Conservation (phyloP, 139 green algal genomes). For the Picocystis salinarum region DNA sequence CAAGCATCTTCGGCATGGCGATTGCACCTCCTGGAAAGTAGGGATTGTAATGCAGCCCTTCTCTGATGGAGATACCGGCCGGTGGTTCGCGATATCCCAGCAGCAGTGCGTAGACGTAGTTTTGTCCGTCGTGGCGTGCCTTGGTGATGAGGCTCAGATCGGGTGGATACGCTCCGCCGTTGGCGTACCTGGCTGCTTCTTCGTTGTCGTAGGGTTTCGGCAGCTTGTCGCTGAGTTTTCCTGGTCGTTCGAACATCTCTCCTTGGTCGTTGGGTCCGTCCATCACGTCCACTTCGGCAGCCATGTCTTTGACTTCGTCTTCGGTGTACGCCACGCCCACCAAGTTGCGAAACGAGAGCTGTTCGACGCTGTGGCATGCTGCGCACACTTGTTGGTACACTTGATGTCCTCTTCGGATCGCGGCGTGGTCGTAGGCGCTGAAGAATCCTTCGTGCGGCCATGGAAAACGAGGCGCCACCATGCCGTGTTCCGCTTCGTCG, state of each 20-base stretch:
- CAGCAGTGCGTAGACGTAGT: slow-evolving; percentile 96
- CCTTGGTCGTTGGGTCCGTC: slow-evolving; percentile 97
- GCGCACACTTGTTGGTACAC: slow-evolving; percentile 77
- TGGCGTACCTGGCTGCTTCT: slow-evolving; percentile 74
- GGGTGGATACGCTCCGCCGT: slow-evolving; percentile 95
- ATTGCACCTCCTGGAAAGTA: slow-evolving; percentile 98
- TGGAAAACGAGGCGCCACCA: slow-evolving; percentile 60
- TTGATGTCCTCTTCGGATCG: slow-evolving; percentile 83
- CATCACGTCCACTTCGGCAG: slow-evolving; percentile 48
- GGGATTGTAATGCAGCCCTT: slow-evolving; percentile 98
- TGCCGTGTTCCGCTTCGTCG: slow-evolving; percentile 80
- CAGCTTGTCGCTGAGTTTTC: slow-evolving; percentile 71
- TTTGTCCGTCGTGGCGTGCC: slow-evolving; percentile 85
- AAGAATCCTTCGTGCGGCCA: slow-evolving; percentile 85
- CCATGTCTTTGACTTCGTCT: slow-evolving; percentile 89
- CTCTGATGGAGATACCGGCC: slow-evolving; percentile 66
- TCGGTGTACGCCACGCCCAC: slow-evolving; percentile 93
- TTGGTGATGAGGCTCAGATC: slow-evolving; percentile 93
- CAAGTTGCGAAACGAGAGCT: slow-evolving; percentile 85
- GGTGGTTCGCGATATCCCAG: slow-evolving; percentile 92
- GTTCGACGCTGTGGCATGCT: slow-evolving; percentile 83
- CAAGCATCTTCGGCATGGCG: slow-evolving; percentile 98
- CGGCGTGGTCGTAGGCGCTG: slow-evolving; percentile 76
- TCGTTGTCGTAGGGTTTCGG: slow-evolving; percentile 76
- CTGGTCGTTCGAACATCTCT: slow-evolving; percentile 84